These are phyloP conservation scores for Patellifolia procumbens DNA, from an alignment of 179 eudicot species.

Conservation along the genomic window DNA sequence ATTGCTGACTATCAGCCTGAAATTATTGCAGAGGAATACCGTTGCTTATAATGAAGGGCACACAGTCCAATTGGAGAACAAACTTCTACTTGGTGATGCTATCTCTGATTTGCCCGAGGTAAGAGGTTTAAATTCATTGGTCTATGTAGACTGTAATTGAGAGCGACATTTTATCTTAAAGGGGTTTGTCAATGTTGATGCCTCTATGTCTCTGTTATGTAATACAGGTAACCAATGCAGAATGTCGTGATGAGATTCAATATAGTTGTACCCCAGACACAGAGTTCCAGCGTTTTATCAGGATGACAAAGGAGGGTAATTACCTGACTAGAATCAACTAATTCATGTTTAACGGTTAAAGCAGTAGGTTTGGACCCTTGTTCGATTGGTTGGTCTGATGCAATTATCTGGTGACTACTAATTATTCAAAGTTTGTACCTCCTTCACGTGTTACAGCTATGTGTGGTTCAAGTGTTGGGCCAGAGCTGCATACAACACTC, in stretches of 20 bases:
- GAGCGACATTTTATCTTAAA: not conserved
- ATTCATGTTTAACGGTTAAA: not conserved
- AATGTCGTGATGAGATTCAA: conserved; percentile 43
- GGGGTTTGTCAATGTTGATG: not conserved
- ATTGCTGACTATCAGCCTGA: not conserved
- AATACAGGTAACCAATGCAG: conserved; percentile 47
- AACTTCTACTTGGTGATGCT: conserved; percentile 58
- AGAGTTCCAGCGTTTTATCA: conserved; percentile 48
- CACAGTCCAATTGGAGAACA: conserved; percentile 33
- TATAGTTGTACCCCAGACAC: conserved; percentile 43
- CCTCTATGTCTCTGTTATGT: not conserved
- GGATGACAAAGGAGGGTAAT: conserved; percentile 54
- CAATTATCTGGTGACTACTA: not conserved
- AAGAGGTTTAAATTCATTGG: conserved; percentile 7
- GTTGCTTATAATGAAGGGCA: conserved; percentile 41
- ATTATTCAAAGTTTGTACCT: not conserved
- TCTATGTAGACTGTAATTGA: not conserved
- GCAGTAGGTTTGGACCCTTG: not conserved
- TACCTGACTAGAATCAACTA: too few relatives aligned
- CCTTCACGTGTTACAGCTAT: conserved; percentile 21
- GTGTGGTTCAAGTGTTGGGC: conserved; percentile 21
- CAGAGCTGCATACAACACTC: conserved; percentile 22
- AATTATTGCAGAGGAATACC: conserved; percentile 36
- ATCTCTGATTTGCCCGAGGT: conserved; percentile 71
- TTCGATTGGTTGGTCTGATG: not conserved